phyloP scores from a whole-genome alignment of 2,329 filamentous ascomycete species.

The Eurotiales sp. region DNA sequence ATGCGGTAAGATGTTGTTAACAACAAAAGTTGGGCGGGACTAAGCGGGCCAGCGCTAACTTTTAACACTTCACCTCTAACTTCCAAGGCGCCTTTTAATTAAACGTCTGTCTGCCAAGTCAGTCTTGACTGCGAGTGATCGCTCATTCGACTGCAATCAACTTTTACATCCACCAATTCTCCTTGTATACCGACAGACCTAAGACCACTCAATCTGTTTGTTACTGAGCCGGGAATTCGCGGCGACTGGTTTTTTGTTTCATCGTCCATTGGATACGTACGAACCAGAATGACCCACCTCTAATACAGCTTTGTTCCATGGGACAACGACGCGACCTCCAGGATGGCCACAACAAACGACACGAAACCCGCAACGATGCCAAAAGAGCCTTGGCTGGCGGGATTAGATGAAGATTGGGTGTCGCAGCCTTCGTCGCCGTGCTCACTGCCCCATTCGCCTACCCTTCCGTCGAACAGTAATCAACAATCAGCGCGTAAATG shows the following conservation, averaged over 20 bases:
- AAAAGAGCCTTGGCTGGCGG: slow-evolving; percentile 42
- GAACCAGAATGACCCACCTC: slow-evolving; percentile 12
- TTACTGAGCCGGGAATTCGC: too few species aligned
- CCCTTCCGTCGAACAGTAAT: slow-evolving; percentile 1
- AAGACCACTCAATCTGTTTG: too few species aligned
- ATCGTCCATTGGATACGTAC: background rate
- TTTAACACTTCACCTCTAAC: too few species aligned
- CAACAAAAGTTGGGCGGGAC: background rate
- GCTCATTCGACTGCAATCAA: too few species aligned
- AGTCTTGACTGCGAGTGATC: background rate
- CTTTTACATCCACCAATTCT: too few species aligned
- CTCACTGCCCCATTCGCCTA: slow-evolving; percentile 11
- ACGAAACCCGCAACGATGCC: slow-evolving; percentile 12
- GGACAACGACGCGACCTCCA: slow-evolving; percentile 11
- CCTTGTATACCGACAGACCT: too few species aligned
- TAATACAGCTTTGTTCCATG: slow-evolving; percentile 11
- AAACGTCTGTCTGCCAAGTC: background rate
- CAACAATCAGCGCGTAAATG: slow-evolving; percentile 16
- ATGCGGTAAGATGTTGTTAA: background rate
- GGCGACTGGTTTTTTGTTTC: too few species aligned
- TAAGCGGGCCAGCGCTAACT: too few species aligned
- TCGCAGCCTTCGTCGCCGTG: slow-evolving; percentile 35
- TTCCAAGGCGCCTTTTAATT: too few species aligned
- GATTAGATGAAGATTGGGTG: slow-evolving; percentile 41
- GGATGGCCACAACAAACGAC: slow-evolving; percentile 11